These are phyloP conservation scores for Anacardium occidentale DNA, from an alignment of 345 rosid species.

Conservation along the genomic window DNA sequence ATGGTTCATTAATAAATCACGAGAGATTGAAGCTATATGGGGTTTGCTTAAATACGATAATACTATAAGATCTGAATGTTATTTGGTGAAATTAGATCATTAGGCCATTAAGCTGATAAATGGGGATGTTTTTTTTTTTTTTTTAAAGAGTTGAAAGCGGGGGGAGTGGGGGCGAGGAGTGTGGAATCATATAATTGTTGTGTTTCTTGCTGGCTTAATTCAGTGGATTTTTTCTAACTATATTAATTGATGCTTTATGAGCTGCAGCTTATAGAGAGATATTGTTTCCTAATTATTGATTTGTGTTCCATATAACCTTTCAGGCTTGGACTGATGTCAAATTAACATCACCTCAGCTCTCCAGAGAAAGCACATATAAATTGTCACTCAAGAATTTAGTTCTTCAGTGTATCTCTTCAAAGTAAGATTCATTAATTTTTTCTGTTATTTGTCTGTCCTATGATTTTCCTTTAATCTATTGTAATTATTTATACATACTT, in stretches of 20 bases:
- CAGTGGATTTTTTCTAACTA: neutral
- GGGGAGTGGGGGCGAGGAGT: no score
- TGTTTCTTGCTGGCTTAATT: neutral
- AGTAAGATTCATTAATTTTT: conserved; percentile 43
- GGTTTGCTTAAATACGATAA: no score
- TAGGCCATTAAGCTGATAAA: no score
- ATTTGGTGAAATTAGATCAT: no score
- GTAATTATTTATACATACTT: neutral
- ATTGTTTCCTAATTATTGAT: neutral
- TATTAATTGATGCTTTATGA: neutral
- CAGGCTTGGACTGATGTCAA: conserved; percentile 89
- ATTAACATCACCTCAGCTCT: conserved; percentile 87
- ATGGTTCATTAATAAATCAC: no score
- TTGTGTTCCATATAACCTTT: conserved; percentile 7
- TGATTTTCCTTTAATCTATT: neutral
- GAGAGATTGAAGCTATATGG: no score
- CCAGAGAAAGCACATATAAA: conserved; percentile 79
- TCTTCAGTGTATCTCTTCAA: conserved; percentile 62
- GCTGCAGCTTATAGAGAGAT: neutral
- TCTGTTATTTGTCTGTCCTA: conserved; percentile 5
- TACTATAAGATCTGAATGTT: no score
- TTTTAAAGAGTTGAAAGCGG: no score
- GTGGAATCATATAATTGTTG: neutral
- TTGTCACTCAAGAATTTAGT: conserved; percentile 59
- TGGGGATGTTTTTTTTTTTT: no score